Percentiles rank a stretch among this genome's conserved stretches.
These are phyloP conservation scores for Gloeophyllum trabeum DNA, from an alignment of 768 basidiomycete genomes.

Conservation along the genomic window DNA sequence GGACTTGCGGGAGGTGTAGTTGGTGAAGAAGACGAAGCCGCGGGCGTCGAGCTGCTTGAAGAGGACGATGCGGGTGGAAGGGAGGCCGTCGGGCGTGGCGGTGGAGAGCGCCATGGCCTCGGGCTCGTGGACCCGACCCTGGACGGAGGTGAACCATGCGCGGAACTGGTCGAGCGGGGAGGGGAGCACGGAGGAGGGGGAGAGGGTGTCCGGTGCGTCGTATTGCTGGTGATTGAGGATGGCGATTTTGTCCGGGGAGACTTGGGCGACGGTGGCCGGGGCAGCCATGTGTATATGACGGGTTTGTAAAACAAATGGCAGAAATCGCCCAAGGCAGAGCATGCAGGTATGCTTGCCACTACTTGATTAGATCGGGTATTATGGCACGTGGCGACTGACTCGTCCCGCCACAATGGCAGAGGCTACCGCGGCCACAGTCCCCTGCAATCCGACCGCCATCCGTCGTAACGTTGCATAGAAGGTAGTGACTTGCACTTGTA, in stretches of 20 bases:
- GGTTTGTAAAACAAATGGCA: no score
- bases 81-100: constrained; percentile 58
- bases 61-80: constrained; percentile 82
- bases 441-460: no score
- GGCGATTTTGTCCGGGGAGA: constrained; percentile 42
- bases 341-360: no score
- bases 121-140: constrained; percentile 66
- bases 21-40: constrained; percentile 96
- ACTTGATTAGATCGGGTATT: no score
- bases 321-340: no score
- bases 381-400: no score
- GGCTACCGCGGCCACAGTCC: no score
- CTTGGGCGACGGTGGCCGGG: constrained; percentile 17
- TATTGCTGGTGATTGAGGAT: constrained; percentile 76
- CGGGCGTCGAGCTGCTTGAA: constrained; percentile 81
- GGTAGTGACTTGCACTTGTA: no score
- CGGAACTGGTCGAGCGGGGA: constrained; percentile 82
- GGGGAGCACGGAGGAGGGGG: constrained; percentile 46
- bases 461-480: no score
- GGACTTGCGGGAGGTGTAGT: constrained; percentile 92
- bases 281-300: constrained; percentile 22
- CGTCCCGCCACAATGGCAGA: no score
- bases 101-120: constrained; percentile 84
- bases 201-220: constrained; percentile 48
- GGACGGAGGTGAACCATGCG: constrained; percentile 70